Conservation (phyloP, 768 basidiomycete genomes). For the Hygrophoropsis aurantiaca region DNA sequence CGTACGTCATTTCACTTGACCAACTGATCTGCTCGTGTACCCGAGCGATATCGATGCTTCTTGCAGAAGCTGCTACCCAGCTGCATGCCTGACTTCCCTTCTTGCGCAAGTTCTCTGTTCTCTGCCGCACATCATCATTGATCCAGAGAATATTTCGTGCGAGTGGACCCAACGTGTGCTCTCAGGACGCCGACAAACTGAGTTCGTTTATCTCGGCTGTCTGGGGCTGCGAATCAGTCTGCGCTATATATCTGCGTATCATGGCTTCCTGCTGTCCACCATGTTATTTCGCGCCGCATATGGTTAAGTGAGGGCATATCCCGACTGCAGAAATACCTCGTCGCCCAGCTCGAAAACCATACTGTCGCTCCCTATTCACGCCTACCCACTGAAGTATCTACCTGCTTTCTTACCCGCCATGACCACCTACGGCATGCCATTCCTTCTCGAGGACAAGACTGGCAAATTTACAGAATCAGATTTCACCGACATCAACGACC, state of each 20-base stretch:
- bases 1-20: constrained; percentile 28
- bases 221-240: constrained; percentile 12
- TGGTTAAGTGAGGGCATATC: constrained; percentile 10
- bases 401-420: constrained; percentile 23
- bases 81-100: constrained; percentile 14
- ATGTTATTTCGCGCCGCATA: constrained; percentile 22
- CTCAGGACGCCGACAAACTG: constrained; percentile 8
- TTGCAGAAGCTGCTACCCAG: constrained; percentile 5
- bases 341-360: constrained; percentile 1
- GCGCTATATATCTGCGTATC: constrained; percentile 14
- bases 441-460: constrained; percentile 64
- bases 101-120: constrained; percentile 12
- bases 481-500: constrained; percentile 64
- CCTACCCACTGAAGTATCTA: constrained; percentile 3
- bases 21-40: constrained; percentile 9
- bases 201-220: constrained; percentile 19
- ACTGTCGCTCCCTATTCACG: constrained; percentile 3
- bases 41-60: constrained; percentile 6
- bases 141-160: constrained; percentile 11
- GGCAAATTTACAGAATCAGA: constrained; percentile 54
- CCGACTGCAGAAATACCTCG: constrained; percentile 23
- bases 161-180: constrained; percentile 14
- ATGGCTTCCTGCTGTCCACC: constrained; percentile 14
- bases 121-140: constrained; percentile 7
- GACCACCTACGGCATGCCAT: constrained; percentile 55